Base-by-base conservation (phyloP, 495 filamentous ascomycete genomes). In the Penicillium angulare region DNA sequence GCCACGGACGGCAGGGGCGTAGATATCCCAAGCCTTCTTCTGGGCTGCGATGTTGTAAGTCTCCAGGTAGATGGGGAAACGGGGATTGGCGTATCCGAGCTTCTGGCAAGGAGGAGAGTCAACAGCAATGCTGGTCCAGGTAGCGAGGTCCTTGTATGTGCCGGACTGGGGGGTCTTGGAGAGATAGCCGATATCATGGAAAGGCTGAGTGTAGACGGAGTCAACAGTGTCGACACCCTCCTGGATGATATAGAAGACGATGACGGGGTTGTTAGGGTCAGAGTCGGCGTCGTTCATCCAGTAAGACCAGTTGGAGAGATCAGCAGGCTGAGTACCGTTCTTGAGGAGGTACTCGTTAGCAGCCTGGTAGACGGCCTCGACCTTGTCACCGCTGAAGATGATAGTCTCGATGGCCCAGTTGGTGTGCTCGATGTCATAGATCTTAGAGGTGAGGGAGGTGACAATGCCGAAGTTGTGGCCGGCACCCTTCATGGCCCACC, bases 391-490 rank as follows among this genome's bases (percentile, higher is more conserved):
- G 18, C 55, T 68, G 65, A 77, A 83, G 23, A 67, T 71, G 47
- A 79, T 49, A 0, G 69, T 75, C 41, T 68, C 68, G 24, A 74
- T 73, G 16, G 73, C 64, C 68, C 71, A 79, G 45, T 73, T 56
- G 3, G 18, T 45, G 36, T 72, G 26, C 49, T 67, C 31, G 34
- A 67, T 67, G 23, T 77, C 72, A 59, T 77, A 79, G 36, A 80
- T 64, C 62, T 77, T 76, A 35, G 55, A 52, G 24, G 69, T 75
- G 24, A 76, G 56, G 8, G 70, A 75, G 16, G 69, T 68, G 20
- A 86, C 75, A 56, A 85, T 79, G 42, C 81, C 83, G 49, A 85
- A 85, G 61, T 85, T 85, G 58, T 81, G 77, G 5, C 82, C 81
- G 27, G 81, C 82, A 5, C 83, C 83, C 42, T 68, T 65, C 47